Evolutionary conservation across 176 grass and related monocot species (phyloP).

Genomic region (Cymbopogon citratus): DNA sequence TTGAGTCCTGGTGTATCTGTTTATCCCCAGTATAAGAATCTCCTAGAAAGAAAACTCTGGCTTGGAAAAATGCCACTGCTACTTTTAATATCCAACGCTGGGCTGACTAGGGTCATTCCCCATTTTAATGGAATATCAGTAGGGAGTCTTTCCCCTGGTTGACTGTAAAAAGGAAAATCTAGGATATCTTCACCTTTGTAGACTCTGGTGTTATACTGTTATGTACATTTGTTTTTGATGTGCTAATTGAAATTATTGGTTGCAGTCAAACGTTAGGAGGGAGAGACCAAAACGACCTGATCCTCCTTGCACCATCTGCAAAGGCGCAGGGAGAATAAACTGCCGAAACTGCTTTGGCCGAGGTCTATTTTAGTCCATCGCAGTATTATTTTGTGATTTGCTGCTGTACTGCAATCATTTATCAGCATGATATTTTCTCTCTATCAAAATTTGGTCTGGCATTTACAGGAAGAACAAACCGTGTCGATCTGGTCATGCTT

Average conservation of each 20-base stretch:
- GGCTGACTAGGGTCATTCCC: background rate
- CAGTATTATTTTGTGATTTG: background rate
- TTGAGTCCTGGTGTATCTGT: background rate
- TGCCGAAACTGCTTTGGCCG: slow-evolving; percentile 55
- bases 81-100: background rate
- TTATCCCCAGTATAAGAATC: background rate
- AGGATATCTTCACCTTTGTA: background rate
- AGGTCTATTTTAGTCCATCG: slow-evolving; percentile 33
- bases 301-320: slow-evolving; percentile 53
- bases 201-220: background rate
- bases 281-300: slow-evolving; percentile 50
- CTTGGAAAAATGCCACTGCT: background rate
- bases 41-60: background rate
- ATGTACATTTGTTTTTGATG: background rate
- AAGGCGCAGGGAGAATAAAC: slow-evolving; percentile 51
- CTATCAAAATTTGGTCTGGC: background rate
- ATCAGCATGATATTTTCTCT: background rate
- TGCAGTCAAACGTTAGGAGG: slow-evolving; percentile 66
- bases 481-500: slow-evolving; percentile 43
- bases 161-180: background rate
- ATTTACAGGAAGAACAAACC: slow-evolving; percentile 58
- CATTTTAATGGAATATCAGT: background rate
- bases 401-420: background rate
- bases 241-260: slow-evolving; percentile 24
- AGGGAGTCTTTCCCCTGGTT: background rate